Evolutionary conservation across 345 rosid species (phyloP).

Genomic region (Cardamine occulta): DNA sequence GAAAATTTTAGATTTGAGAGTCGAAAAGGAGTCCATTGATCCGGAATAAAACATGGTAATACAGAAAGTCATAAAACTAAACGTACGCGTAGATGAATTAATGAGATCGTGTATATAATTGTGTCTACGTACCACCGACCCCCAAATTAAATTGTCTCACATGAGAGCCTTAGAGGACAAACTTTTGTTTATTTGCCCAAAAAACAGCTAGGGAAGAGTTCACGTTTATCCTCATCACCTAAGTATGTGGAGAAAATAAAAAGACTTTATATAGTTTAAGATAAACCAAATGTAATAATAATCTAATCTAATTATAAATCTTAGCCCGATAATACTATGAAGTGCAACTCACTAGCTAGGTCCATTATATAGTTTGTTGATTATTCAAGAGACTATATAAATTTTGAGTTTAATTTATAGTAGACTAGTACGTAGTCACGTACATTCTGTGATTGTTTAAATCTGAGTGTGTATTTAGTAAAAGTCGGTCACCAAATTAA

Average conservation of each 20-base stretch:
- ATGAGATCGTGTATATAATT: background rate
- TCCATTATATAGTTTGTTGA: background rate
- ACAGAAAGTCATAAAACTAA: background rate
- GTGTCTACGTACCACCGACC: constrained; percentile 29
- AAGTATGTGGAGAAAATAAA: background rate
- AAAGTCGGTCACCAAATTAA: constrained; percentile 7
- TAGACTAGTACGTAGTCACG: background rate
- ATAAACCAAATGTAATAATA: background rate
- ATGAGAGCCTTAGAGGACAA: constrained; percentile 8
- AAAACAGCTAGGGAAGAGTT: constrained; percentile 20
- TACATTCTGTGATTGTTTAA: background rate
- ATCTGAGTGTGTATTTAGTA: background rate
- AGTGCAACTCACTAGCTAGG: background rate
- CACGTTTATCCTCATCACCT: constrained; percentile 23
- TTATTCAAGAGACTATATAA: background rate
- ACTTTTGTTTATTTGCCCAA: constrained; percentile 6
- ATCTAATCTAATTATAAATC: too few relatives aligned
- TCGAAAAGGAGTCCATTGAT: too few relatives aligned
- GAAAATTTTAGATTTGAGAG: background rate
- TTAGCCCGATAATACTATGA: background rate
- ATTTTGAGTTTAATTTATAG: background rate
- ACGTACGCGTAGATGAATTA: background rate
- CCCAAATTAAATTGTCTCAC: constrained; percentile 33
- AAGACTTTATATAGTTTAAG: background rate
- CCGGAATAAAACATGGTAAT: background rate